Evolutionary conservation across 495 filamentous ascomycete genomes (phyloP).

Genomic region (Annulohypoxylon nitens): DNA sequence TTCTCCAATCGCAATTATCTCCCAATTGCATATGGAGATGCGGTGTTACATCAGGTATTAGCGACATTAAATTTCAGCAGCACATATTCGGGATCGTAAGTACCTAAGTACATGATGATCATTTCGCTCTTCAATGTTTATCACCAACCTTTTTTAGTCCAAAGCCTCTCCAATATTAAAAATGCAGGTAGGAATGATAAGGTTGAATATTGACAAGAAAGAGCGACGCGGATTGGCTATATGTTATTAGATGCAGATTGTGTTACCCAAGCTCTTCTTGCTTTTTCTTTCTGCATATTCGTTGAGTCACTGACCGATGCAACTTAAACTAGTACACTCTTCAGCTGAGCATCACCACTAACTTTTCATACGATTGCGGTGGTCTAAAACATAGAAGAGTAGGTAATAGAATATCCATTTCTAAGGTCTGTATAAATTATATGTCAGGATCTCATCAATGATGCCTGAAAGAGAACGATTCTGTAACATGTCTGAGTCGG

Average conservation of each 20-base stretch:
- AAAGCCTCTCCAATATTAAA: background rate
- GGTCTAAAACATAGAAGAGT: background rate
- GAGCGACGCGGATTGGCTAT: background rate
- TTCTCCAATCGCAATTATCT: background rate
- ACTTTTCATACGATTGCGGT: background rate
- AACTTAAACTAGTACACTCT: conserved; percentile 24
- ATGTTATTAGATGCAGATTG: background rate
- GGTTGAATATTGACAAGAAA: background rate
- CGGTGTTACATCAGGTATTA: background rate
- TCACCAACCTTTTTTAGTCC: background rate
- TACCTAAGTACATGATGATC: background rate
- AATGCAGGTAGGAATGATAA: background rate
- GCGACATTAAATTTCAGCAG: background rate
- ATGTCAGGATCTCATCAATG: background rate
- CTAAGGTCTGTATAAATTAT: background rate
- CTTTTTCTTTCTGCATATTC: conserved; percentile 3
- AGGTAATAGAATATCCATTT: background rate
- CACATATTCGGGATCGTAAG: background rate
- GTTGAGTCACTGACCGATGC: conserved; percentile 42
- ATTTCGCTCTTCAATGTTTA: background rate
- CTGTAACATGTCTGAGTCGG: background rate
- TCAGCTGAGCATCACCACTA: conserved; percentile 12
- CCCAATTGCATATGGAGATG: background rate
- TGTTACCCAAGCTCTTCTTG: background rate
- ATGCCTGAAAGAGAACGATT: background rate